Base-by-base conservation (phyloP, 2,329 filamentous ascomycete species). In the Pezicula radicicola region DNA sequence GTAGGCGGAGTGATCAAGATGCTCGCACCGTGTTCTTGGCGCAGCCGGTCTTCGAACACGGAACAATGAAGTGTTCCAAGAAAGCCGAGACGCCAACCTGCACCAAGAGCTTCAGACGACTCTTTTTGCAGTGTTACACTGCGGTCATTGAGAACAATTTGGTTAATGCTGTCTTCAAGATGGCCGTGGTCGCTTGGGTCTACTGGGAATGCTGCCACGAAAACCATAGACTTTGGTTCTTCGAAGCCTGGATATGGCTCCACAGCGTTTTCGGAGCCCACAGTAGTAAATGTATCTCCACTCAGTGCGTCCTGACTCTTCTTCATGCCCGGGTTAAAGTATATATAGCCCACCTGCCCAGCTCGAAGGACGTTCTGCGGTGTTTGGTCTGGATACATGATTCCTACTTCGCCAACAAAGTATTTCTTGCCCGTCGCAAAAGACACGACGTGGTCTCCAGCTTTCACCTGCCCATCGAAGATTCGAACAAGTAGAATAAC, bases 241-340 rank as follows among this genome's bases (percentile, higher is more conserved):
- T 96, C 93, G 55, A 99, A 99, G 2, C 93, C 94, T 0, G 91
- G 91, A 49, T 92, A 86, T 12, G 89, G 85, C 68, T 92, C 79
- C 2, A 99, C 91, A 1, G 79, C 65, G 53, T 83, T 81, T 71
- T 96, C 89, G 19, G 76, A 84, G 2, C 90, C 91, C 3, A 91
- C 80, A 2, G 82, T 88, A 1, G 94, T 97, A 63, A 91, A 96
- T 0, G 94, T 99, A 65, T 99, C 94, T 47, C 94, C 94, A 27
- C 97, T 87, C 70, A 97, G 95, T 46, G 94, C 93, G 66, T 99
- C 94, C 67, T 96, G 88, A 52, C 92, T 96, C 60, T 83, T 85
- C 75, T 97, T 97, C 94, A 99, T 99, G 50, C 93, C 94, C 0
- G 94, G 94, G 66, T 97, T 99, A 77, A 99, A 97, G 72, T 88